Evolutionary conservation across 257 asterid genomes (phyloP).

Genomic region (Solanum okadae): DNA sequence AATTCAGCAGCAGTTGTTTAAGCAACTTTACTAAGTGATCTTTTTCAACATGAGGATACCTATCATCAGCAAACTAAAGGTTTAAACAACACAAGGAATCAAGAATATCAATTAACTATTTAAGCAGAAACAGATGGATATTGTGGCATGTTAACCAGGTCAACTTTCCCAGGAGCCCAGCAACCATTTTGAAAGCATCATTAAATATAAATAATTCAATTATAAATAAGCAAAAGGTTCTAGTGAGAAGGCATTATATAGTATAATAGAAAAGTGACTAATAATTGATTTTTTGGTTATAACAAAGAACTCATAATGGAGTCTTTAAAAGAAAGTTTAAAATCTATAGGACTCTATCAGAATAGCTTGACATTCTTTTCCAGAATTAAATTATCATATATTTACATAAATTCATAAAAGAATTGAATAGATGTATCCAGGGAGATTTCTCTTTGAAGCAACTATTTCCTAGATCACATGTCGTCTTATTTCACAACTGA

Average conservation of each 20-base stretch:
- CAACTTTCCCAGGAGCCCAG: neutral
- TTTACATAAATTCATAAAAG: neutral
- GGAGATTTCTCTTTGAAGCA: neutral
- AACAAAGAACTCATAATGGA: neutral
- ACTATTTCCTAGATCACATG: neutral
- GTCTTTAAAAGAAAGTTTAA: neutral
- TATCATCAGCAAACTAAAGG: slow-evolving; percentile 9
- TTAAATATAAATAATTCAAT: neutral
- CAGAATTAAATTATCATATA: neutral
- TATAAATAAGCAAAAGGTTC: neutral
- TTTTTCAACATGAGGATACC: slow-evolving; percentile 78
- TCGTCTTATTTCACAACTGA: neutral
- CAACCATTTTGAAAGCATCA: neutral
- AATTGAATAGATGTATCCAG: neutral
- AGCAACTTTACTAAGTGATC: slow-evolving; percentile 77
- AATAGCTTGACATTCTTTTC: neutral
- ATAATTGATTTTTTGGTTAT: neutral
- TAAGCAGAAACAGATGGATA: neutral
- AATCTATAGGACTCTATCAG: neutral
- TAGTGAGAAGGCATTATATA: neutral
- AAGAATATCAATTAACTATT: neutral
- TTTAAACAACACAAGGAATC: neutral
- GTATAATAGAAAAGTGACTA: neutral
- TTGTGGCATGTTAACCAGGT: neutral
- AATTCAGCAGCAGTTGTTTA: slow-evolving; percentile 61